Base-by-base conservation (phyloP, 768 basidiomycete species). In the Ramaria sp. region DNA sequence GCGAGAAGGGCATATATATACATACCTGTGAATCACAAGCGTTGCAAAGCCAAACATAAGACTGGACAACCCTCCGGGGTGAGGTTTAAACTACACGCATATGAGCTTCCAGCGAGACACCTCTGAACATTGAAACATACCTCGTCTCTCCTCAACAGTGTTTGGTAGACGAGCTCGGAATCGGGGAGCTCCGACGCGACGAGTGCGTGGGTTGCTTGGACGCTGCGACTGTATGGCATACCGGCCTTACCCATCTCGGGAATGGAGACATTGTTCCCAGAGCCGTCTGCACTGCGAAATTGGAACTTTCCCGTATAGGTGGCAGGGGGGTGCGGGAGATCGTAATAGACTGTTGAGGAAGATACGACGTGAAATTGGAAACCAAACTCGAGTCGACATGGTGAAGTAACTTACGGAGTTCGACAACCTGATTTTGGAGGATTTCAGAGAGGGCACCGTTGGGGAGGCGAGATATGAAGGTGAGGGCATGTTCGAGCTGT, bases 21-120 rank as follows among this genome's bases (percentile, higher is more conserved):
- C 70, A 45, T 61, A 83, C 82, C 71, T 79, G 63, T 90, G 88
- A 48, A 90, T 88, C 38, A 91, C 86, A 12, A 90, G 75, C 1
- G 88, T 81, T 7, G 88, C 89, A 58, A 87, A 90, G 6, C 82
- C 71, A 63, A 91, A 91, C 82, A 91, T 84, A 63, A 87, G 61
- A 42, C 81, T 77, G 1, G 86, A 89, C 36, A 92, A 71, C 0
- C 89, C 89, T 5, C 78, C 82, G 5, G 90, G 89, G 62, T 92
- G 90, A 59, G 78, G 66, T 8, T 75, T 73, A 62, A 88, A 86
- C 87, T 90, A 55, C 10, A 52, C 24, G 20, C 5, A 28, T 24
- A 32, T 41, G n/a, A 16, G 18, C 16, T 41, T 22, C 15, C 28
- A 55, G 16, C 20, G 9, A 56, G 38, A 43, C 22, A 4, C 20